phyloP scores from a whole-genome alignment of 2,329 filamentous ascomycete species.

The Talaromyces marneffei region DNA sequence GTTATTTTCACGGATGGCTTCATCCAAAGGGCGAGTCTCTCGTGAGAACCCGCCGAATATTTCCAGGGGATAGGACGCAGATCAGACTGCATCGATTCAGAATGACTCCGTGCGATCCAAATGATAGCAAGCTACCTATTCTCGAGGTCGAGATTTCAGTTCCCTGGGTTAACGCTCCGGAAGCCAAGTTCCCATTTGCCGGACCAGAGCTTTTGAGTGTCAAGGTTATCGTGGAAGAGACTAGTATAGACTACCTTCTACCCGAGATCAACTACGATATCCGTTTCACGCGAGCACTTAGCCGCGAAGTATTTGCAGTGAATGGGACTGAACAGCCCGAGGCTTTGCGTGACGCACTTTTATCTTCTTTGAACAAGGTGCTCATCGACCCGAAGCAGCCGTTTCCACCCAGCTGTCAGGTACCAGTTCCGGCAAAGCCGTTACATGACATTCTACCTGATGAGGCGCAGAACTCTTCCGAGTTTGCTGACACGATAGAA shows the following conservation, averaged over 20 bases:
- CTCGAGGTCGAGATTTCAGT: conserved; percentile 28
- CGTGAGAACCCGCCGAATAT: conserved; percentile 23
- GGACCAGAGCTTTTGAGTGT: conserved; percentile 24
- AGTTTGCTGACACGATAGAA: conserved; percentile 14
- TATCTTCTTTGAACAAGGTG: conserved; percentile 7
- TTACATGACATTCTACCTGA: background rate
- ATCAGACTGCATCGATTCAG: conserved; percentile 25
- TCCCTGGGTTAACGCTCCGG: conserved; percentile 1
- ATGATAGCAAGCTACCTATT: conserved; percentile 23
- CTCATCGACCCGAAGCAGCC: conserved; percentile 12
- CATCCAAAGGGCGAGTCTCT: conserved; percentile 29
- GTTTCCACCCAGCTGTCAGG: conserved; percentile 28
- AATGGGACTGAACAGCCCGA: conserved; percentile 11
- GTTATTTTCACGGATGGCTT: conserved; percentile 31
- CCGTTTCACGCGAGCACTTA: conserved; percentile 33
- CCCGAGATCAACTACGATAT: conserved; percentile 35
- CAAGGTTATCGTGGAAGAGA: conserved; percentile 27
- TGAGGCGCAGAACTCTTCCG: background rate
- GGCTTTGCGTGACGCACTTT: conserved; percentile 20
- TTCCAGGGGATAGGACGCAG: conserved; percentile 15
- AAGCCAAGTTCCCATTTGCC: background rate
- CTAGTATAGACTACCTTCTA: conserved; percentile 34
- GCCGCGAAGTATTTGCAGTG: conserved; percentile 24
- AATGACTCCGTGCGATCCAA: conserved; percentile 27
- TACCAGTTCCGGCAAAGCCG: conserved; percentile 24